Evolutionary conservation across 768 basidiomycete genomes (phyloP), one percentile per base, ranked within the genome.

Genomic region (Sistotremastrum suecicum): DNA sequence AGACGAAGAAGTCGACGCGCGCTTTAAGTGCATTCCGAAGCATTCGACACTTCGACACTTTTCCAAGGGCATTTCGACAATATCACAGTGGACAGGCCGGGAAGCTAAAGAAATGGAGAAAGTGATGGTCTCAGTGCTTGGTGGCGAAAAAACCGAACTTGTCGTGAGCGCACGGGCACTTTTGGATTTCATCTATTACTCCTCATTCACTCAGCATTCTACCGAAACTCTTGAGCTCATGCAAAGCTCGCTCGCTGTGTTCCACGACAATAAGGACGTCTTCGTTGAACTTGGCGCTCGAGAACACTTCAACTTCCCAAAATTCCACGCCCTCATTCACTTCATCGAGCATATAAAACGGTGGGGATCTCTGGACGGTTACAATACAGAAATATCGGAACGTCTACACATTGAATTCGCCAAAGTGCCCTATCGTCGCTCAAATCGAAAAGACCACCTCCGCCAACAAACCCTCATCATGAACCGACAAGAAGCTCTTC

Each of bases 81-180:
- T 66, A 0, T 57, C 63, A 5, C 68, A 71, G 45, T 67, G 65
- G 66, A 69, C 69, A 0, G 70, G 70, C 2, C 60, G 52, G 0
- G 68, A 74, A 51, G 58, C 64, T 45, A 66, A 68, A 42, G 53
- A 59, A n/a, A 58, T 59, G 50, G 53, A 56, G 49, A 50, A 56
- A 34, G 47, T 58, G 0, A 56, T 60, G 39, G 48, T 64, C 3
- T 56, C 60, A 6, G 53, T 57, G 0, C n/a, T 62, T 36, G 20
- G 20, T 20, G 60, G 56, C 2, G 20, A 20, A 20, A 20, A 2
- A 20, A 20, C 20, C 20, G 20, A 20, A 20, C 20, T 20, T 20
- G 20, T 20, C 42, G 33, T 31, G 33, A 2, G 10, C 31, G 31
- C 43, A 47, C 43, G 51, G 3, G 34, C 54, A 1, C 35, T 56